Conservation (phyloP, 1,284 basidiomycete species). For the Butyriboletus appendiculatus region DNA sequence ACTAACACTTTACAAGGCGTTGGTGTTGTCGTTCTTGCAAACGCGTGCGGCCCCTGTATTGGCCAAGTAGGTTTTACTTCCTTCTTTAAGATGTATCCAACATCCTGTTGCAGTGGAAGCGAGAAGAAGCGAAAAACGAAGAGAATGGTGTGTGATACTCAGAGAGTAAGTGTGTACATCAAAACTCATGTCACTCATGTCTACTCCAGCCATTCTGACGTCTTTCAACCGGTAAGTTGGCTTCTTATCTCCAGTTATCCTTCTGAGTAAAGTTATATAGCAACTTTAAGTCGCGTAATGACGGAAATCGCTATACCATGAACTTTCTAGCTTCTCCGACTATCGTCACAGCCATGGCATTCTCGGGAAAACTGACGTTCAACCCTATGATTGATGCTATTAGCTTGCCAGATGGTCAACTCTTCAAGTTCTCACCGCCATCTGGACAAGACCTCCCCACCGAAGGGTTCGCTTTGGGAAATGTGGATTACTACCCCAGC, state of each 20-base stretch:
- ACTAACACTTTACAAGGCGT: constrained; percentile 82
- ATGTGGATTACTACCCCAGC: constrained; percentile 78
- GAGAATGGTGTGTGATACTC: constrained; percentile 75
- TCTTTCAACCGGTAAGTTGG: constrained; percentile 86
- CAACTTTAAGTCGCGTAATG: constrained; percentile 97
- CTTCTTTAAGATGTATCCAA: constrained; percentile 2
- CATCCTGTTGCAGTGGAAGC: constrained; percentile 74
- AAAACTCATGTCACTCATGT: constrained; percentile 4
- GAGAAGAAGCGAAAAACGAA: constrained; percentile 86
- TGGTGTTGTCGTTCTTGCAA: constrained; percentile 92
- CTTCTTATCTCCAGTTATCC: background rate
- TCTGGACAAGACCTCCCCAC: constrained; percentile 83
- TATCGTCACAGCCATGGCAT: constrained; percentile 96
- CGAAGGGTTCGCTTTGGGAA: constrained; percentile 82
- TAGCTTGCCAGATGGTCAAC: constrained; percentile 68
- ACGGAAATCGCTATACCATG: constrained; percentile 95
- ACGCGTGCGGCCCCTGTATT: constrained; percentile 99
- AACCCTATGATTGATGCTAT: constrained; percentile 91
- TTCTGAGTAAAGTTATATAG: constrained; percentile 31
- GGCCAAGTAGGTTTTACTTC: constrained; percentile 66
- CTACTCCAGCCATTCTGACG: constrained; percentile 83
- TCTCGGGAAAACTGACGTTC: constrained; percentile 93
- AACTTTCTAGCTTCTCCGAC: constrained; percentile 99
- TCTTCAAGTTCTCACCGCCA: constrained; percentile 89
- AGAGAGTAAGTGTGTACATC: constrained; percentile 1